Conservation (phyloP, 1,284 basidiomycete genomes). For the Cutaneotrichosporon spelunceum region DNA sequence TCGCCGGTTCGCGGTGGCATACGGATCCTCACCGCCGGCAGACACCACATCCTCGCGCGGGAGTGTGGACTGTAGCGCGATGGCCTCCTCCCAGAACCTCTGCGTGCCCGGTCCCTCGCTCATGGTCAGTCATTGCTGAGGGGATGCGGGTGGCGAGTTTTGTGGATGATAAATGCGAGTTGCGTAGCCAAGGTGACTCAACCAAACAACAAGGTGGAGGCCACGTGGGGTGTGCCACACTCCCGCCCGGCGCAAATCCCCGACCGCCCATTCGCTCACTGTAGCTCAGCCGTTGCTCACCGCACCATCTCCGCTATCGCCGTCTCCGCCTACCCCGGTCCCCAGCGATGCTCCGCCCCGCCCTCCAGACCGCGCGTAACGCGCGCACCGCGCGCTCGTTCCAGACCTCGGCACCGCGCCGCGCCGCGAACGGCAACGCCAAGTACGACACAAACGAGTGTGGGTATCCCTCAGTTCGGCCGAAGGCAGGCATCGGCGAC, state of each 20-base stretch:
- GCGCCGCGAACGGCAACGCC: constrained; percentile 25
- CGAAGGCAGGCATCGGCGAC: too few species aligned
- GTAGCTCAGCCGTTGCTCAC: neutral
- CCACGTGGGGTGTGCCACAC: constrained; percentile 5
- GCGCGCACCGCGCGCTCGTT: constrained; percentile 7
- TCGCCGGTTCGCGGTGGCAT: neutral
- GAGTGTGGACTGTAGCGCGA: neutral
- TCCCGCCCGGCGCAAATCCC: neutral
- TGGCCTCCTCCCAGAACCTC: constrained; percentile 18
- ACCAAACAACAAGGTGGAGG: neutral
- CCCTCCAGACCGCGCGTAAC: constrained; percentile 15
- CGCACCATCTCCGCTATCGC: neutral
- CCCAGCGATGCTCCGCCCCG: constrained; percentile 22
- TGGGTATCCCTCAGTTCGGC: constrained; percentile 20
- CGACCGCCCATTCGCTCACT: constrained; percentile 5
- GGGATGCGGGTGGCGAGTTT: neutral
- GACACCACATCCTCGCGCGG: neutral
- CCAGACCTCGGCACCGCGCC: constrained; percentile 22
- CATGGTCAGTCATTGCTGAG: constrained; percentile 7
- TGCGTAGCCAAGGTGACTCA: neutral
- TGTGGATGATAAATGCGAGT: too few species aligned
- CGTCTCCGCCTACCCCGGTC: neutral
- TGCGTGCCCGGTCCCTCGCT: neutral
- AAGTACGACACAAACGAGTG: constrained; percentile 32
- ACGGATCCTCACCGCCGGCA: neutral